Percentiles rank a stretch among this genome's conserved stretches.
Conservation (phyloP, 2,329 filamentous ascomycete species). For the Onygenales sp. region DNA sequence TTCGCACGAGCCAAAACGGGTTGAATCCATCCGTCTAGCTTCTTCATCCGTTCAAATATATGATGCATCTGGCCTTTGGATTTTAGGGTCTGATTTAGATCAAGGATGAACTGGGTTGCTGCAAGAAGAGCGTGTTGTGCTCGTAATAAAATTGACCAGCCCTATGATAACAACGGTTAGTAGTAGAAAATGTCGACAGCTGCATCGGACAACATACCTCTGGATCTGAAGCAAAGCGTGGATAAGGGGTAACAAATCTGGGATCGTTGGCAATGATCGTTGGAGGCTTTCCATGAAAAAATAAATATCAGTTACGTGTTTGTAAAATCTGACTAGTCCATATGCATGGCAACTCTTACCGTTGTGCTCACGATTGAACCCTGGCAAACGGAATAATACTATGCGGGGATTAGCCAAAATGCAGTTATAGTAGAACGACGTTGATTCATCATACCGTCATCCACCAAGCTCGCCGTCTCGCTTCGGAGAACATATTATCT, state of each 20-base stretch:
- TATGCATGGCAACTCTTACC: conserved; percentile 17
- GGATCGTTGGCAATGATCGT: conserved; percentile 35
- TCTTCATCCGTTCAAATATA: conserved; percentile 33
- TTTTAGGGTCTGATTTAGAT: conserved; percentile 30
- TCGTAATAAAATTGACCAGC: conserved; percentile 35
- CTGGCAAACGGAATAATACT: conserved; percentile 38
- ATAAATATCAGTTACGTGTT: conserved; percentile 5
- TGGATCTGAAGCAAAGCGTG: conserved; percentile 29
- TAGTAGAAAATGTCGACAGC: not conserved
- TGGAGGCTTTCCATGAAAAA: conserved; percentile 22
- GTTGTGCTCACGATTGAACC: conserved; percentile 36
- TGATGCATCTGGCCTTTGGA: conserved; percentile 26
- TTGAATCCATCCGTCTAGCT: conserved; percentile 31
- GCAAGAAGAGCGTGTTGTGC: conserved; percentile 34
- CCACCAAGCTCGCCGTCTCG: conserved; percentile 37
- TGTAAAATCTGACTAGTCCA: not conserved
- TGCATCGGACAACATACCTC: conserved; percentile 21
- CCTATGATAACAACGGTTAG: conserved; percentile 16
- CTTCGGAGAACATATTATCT: conserved; percentile 30
- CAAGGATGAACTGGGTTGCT: conserved; percentile 32
- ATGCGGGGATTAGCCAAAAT: not conserved
- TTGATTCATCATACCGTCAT: conserved; percentile 33
- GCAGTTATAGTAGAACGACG: not conserved
- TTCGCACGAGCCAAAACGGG: conserved; percentile 26
- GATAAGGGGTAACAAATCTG: conserved; percentile 34